Percentiles rank a stretch among this genome's conserved stretches.
phyloP scores from a whole-genome alignment of 2,329 filamentous ascomycete species.

The Cladosporium sphaerospermum region DNA sequence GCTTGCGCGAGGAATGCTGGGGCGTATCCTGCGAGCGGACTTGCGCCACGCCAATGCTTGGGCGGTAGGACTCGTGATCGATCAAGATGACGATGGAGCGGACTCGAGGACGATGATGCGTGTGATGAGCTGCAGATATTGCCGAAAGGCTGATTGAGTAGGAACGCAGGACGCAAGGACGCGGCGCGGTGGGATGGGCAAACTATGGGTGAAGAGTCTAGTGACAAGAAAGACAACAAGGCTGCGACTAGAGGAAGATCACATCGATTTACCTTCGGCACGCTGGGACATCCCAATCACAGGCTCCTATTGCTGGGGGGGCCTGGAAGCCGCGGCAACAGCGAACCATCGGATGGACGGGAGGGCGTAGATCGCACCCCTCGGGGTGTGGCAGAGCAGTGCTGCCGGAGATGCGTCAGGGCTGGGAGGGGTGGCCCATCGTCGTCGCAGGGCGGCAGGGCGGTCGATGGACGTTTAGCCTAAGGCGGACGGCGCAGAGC shows the following conservation, averaged over 20 bases:
- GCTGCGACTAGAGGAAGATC: background rate
- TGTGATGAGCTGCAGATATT: too few relatives aligned
- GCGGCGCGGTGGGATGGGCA: background rate
- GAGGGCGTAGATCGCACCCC: background rate
- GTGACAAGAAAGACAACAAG: background rate
- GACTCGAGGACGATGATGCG: background rate
- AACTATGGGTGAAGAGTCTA: background rate
- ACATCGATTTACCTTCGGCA: too few relatives aligned
- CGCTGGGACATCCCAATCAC: too few relatives aligned
- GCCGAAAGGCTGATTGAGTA: background rate
- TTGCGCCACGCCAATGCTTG: slow-evolving; percentile 3
- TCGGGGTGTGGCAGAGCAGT: background rate
- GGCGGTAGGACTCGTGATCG: background rate
- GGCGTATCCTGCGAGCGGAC: background rate
- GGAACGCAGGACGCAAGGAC: background rate
- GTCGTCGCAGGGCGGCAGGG: too few relatives aligned
- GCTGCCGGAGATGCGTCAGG: background rate
- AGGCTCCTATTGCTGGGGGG: too few relatives aligned
- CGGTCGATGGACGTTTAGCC: background rate
- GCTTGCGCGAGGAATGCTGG: slow-evolving; percentile 4
- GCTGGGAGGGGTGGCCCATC: background rate
- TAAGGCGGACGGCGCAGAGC: background rate
- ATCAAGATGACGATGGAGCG: background rate
- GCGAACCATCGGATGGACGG: too few relatives aligned
- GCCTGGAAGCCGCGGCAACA: too few relatives aligned